Percentiles rank a stretch among this genome's conserved stretches.
Conservation (phyloP, 2,329 filamentous ascomycete species). For the Grosmannia penicillata region DNA sequence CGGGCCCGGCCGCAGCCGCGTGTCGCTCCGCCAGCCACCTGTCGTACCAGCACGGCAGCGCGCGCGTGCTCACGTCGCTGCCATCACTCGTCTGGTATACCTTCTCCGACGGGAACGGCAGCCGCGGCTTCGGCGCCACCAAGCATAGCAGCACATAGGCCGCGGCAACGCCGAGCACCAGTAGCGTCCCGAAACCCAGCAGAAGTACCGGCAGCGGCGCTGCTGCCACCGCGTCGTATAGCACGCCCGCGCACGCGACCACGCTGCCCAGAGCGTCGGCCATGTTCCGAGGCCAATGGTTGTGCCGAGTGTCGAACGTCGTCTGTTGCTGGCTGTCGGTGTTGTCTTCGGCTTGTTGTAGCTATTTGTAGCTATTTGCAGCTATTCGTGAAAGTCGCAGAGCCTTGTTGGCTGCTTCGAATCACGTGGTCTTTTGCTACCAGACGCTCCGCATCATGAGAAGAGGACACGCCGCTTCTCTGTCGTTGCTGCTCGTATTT, state of each 20-base stretch:
- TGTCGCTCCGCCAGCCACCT: conserved; percentile 49
- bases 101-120: conserved; percentile 64
- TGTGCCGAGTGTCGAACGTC: not conserved
- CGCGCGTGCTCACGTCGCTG: conserved; percentile 30
- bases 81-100: conserved; percentile 63
- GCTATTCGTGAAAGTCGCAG: too few species aligned
- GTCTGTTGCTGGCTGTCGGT: not conserved
- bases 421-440: too few species aligned
- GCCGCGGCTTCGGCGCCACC: conserved; percentile 68
- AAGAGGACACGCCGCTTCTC: too few species aligned
- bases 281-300: too few species aligned
- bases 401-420: too few species aligned
- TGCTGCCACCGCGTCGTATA: conserved; percentile 1
- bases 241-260: conserved; percentile 1
- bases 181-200: conserved; percentile 2
- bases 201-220: conserved; percentile 8
- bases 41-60: conserved; percentile 82
- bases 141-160: conserved; percentile 54
- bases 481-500: too few species aligned
- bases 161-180: conserved; percentile 2
- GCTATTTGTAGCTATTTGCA: too few species aligned
- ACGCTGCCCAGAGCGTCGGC: not conserved
- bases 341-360: not conserved
- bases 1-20: conserved; percentile 17
- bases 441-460: too few species aligned